Conservation (phyloP, 1,284 basidiomycete species). For the Hymenochaete sp. region DNA sequence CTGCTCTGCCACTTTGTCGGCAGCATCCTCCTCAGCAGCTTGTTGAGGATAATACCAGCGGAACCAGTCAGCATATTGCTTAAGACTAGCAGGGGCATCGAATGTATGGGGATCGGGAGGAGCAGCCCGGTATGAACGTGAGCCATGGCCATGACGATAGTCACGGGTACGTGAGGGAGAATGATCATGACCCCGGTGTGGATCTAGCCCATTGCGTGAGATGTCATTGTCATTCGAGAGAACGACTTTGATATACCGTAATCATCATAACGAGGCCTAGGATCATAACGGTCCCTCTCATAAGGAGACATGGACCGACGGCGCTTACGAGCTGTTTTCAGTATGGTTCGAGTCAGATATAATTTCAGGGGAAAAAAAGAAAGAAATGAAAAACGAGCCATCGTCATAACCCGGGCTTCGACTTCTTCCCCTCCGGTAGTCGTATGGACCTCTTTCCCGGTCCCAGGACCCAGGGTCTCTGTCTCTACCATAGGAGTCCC, state of each 20-base stretch:
- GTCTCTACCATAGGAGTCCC: conserved; percentile 66
- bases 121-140: conserved; percentile 46
- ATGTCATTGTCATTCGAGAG: conserved; percentile 8
- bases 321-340: conserved; percentile 61
- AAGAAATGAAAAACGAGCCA: conserved; percentile 34
- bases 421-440: conserved; percentile 60
- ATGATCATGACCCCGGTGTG: conserved; percentile 58
- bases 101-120: conserved; percentile 69
- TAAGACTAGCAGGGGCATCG: conserved; percentile 73
- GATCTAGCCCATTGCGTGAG: conserved; percentile 37
- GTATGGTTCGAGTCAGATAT: conserved; percentile 8
- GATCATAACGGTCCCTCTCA: conserved; percentile 70
- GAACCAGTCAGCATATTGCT: conserved; percentile 89
- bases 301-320: conserved; percentile 82
- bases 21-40: conserved; percentile 68
- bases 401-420: conserved; percentile 64
- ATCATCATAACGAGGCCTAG: conserved; percentile 70
- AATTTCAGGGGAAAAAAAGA: not conserved
- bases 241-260: conserved; percentile 48
- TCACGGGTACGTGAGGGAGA: conserved; percentile 49
- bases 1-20: conserved; percentile 71
- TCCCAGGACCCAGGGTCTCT: conserved; percentile 56
- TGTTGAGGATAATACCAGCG: conserved; percentile 69
- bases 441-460: conserved; percentile 55
- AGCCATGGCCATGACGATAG: conserved; percentile 34